Percentiles rank a stretch among this genome's conserved stretches.
phyloP scores from a whole-genome alignment of 2,329 filamentous ascomycete species.

The Geoglossum cookeanum region DNA sequence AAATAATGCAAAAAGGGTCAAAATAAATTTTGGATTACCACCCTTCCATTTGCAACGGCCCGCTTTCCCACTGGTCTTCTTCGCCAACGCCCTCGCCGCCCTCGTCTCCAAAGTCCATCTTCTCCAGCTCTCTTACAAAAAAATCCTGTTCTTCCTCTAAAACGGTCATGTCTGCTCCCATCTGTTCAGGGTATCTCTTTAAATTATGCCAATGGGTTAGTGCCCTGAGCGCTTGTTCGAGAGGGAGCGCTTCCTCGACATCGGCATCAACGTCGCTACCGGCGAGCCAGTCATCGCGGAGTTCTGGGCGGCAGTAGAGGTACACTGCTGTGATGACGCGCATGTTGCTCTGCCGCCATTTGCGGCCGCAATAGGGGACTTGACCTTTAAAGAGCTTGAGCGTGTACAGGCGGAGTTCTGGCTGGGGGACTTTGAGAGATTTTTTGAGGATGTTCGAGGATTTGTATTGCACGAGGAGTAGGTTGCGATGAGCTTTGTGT shows the following conservation, averaged over 20 bases:
- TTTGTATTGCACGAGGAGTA: slow-evolving; percentile 90
- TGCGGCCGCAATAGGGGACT: slow-evolving; percentile 91
- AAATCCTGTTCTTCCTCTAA: slow-evolving; percentile 28
- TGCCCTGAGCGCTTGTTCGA: slow-evolving; percentile 77
- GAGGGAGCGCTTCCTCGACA: slow-evolving; percentile 76
- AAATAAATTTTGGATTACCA: background rate
- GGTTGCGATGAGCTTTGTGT: slow-evolving; percentile 81
- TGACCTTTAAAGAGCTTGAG: slow-evolving; percentile 98
- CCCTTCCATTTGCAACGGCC: slow-evolving; percentile 3
- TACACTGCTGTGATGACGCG: slow-evolving; percentile 95
- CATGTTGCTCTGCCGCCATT: slow-evolving; percentile 98
- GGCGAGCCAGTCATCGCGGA: slow-evolving; percentile 86
- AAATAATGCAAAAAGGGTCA: too few species aligned
- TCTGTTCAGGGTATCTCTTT: slow-evolving; percentile 58
- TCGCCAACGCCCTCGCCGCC: slow-evolving; percentile 1
- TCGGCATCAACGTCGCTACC: slow-evolving; percentile 84
- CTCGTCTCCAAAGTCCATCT: slow-evolving; percentile 23
- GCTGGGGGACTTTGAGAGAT: slow-evolving; percentile 76
- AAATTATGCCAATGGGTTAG: slow-evolving; percentile 93
- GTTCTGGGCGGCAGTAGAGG: slow-evolving; percentile 75
- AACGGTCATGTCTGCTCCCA: slow-evolving; percentile 30
- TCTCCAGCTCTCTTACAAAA: slow-evolving; percentile 29
- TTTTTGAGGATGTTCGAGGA: slow-evolving; percentile 83
- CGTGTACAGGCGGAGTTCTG: slow-evolving; percentile 74
- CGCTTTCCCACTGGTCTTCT: slow-evolving; percentile 5